Conservation (phyloP, 495 filamentous ascomycete genomes). For the Hypomontagnella monticulosa region DNA sequence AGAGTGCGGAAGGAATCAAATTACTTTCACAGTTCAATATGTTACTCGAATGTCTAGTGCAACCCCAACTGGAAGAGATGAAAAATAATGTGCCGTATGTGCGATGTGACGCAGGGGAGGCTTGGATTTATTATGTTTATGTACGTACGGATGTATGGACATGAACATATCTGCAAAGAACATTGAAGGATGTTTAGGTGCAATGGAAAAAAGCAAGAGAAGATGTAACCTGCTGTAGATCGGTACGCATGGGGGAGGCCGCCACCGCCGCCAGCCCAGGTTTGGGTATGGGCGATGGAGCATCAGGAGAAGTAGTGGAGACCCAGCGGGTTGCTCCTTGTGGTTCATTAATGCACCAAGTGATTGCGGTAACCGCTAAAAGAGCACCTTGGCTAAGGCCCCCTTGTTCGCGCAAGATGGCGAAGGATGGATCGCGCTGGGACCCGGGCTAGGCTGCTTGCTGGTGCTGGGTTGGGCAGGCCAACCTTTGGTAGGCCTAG, state of each 20-base stretch:
- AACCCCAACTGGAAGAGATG: slow-evolving; percentile 26
- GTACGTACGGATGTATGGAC: slow-evolving; percentile 8
- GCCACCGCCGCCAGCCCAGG: slow-evolving; percentile 33
- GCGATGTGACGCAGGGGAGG: slow-evolving; percentile 46
- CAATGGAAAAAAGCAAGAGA: slow-evolving; percentile 36
- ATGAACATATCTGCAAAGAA: slow-evolving; percentile 34
- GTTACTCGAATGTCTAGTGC: slow-evolving; percentile 35
- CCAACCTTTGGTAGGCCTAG: slow-evolving; percentile 4
- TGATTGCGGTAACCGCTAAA: slow-evolving; percentile 45
- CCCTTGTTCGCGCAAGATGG: slow-evolving; percentile 20
- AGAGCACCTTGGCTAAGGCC: slow-evolving; percentile 28
- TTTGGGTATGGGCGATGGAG: slow-evolving; percentile 32
- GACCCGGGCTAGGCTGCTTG: slow-evolving; percentile 19
- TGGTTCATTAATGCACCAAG: slow-evolving; percentile 43
- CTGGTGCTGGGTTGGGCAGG: background rate
- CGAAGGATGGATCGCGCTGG: slow-evolving; percentile 32
- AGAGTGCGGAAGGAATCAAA: slow-evolving; percentile 22
- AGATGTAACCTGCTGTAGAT: slow-evolving; percentile 40
- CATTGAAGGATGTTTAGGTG: slow-evolving; percentile 27
- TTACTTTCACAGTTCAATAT: slow-evolving; percentile 12
- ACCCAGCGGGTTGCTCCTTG: slow-evolving; percentile 39
- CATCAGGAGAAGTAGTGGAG: slow-evolving; percentile 39
- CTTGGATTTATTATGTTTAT: slow-evolving; percentile 27
- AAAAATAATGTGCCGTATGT: slow-evolving; percentile 37
- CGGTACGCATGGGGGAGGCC: slow-evolving; percentile 39